Conservation (phyloP, 176 grass and related monocot species). For the Zoysia japonica region DNA sequence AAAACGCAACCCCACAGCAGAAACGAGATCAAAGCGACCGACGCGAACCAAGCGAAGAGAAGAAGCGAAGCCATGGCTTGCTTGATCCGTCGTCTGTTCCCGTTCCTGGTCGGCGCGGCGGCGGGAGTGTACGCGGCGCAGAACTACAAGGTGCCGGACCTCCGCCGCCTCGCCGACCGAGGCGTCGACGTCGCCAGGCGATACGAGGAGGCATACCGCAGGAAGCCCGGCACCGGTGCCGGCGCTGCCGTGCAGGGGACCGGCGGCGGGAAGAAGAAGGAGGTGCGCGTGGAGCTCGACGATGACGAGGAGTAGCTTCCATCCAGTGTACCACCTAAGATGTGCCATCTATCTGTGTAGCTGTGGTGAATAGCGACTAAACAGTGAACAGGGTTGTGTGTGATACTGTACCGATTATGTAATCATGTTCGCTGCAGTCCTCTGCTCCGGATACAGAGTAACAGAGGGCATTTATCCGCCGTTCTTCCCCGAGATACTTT, state of each 20-base stretch:
- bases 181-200: slow-evolving; percentile 41
- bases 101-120: slow-evolving; percentile 53
- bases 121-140: slow-evolving; percentile 59
- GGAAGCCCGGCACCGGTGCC: slow-evolving; percentile 8
- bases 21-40: not conserved
- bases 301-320: slow-evolving; percentile 10
- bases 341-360: too few relatives aligned
- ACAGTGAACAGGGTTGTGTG: too few relatives aligned
- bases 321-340: too few relatives aligned
- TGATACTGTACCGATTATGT: too few relatives aligned
- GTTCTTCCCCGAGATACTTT: too few relatives aligned
- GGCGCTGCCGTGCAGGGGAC: not conserved
- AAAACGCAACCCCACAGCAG: not conserved
- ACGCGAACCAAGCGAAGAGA: not conserved
- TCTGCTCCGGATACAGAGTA: too few relatives aligned
- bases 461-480: too few relatives aligned
- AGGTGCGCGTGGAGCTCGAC: slow-evolving; percentile 3
- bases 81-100: slow-evolving; percentile 51
- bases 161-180: slow-evolving; percentile 36
- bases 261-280: slow-evolving; percentile 12
- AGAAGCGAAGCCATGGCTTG: slow-evolving; percentile 25
- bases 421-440: too few relatives aligned
- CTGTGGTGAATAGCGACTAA: too few relatives aligned
- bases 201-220: slow-evolving; percentile 74
- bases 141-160: slow-evolving; percentile 70